Evolutionary conservation across 2,329 filamentous ascomycete species (phyloP).

Genomic region (Akanthomyces dipterigenus): DNA sequence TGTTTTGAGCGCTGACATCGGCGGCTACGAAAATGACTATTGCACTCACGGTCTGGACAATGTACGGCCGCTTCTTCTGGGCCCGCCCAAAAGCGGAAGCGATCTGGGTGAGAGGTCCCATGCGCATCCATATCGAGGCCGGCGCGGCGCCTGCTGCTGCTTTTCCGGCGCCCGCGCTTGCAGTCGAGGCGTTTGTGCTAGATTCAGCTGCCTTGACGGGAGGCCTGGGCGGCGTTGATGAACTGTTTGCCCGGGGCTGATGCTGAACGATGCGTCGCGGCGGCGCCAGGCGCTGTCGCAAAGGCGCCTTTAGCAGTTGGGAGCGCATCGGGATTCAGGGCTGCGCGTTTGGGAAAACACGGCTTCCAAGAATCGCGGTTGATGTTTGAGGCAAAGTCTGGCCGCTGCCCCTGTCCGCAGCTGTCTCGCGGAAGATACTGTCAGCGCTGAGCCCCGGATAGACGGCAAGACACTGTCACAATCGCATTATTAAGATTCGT

Average conservation of each 20-base stretch:
- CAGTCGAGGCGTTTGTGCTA: background rate
- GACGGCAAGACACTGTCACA: background rate
- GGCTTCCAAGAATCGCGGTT: too few species aligned
- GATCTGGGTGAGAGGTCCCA: constrained; percentile 49
- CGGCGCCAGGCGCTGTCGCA: background rate
- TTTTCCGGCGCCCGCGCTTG: background rate
- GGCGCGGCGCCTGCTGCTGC: background rate
- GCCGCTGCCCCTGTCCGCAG: background rate
- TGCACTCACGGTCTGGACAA: constrained; percentile 71
- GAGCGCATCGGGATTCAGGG: background rate
- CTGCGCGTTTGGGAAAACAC: background rate
- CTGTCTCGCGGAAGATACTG: background rate
- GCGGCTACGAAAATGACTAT: constrained; percentile 73
- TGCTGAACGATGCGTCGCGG: background rate
- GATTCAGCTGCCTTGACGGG: background rate
- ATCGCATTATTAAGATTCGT: background rate
- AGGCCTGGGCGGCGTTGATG: background rate
- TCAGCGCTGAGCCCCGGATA: background rate
- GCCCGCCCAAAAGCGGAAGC: constrained; percentile 59
- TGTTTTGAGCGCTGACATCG: constrained; percentile 69
- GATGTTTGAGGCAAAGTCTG: background rate
- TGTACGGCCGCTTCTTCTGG: constrained; percentile 65
- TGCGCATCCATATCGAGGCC: constrained; percentile 46
- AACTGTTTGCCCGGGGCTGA: background rate
- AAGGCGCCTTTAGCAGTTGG: background rate